Base-by-base conservation (phyloP, 345 rosid genomes). In the Populus tremula region DNA sequence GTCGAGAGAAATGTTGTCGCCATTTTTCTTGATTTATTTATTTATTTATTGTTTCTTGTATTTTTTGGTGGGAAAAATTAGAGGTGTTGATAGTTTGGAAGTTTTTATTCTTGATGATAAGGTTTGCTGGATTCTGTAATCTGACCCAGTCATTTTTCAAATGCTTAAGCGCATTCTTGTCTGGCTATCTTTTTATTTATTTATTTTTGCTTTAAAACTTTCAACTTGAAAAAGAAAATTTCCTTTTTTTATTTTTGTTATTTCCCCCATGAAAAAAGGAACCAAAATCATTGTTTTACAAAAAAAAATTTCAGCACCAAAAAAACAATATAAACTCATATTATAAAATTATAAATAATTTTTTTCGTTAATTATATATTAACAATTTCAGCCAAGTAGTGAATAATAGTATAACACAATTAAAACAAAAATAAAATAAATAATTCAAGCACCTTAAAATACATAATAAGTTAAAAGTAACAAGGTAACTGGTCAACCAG, bases 1-100 rank as follows among this genome's bases (percentile, higher is more conserved):
- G 88, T 71, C 56, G 91, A 85, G 87, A 89, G 87, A 78, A 85
- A 86, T 63, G 80, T 27, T 33, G 86, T 43, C 64, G 91, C 91
- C 94, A 89, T 91, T 81, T 91, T 81, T 65, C 75, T 69, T 67
- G 61, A 62, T n/a, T 29, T 17, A 41, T 39, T 76, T 11, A 33
- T 56, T 13, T 31, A 47, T 49, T 33, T 62, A 27, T 45, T 64
- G 18, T 61, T 81, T 84, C 82, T 75, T 66, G 83, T 73, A 73
- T 16, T 59, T 69, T 84, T 78, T 82, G 82, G 83, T 80, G 73
- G 83, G 86, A 80, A 86, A 78, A 81, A 49, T 39, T 14, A 49
- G 83, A 76, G 88, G 81, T 61, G 27, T 61, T 67, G 77, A 62
- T 78, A 66, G 71, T 47, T 77, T 70, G 83, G 77, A 53, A 49